Base-by-base conservation (phyloP, 75 land plant genomes). In the Picea glauca region DNA sequence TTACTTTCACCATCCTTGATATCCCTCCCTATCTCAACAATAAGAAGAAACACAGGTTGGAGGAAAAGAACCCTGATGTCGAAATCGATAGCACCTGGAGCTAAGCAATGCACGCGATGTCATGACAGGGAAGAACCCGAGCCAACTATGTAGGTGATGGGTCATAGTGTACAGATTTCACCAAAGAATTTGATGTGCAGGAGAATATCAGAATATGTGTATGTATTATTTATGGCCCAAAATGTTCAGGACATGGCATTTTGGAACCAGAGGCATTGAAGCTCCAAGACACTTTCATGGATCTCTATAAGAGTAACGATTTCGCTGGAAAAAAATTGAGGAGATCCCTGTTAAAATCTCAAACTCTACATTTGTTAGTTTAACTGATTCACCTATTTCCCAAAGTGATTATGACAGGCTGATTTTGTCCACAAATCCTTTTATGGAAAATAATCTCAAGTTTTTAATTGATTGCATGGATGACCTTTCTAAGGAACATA, bases 391-490 rank as follows among this genome's bases (percentile, higher is more conserved):
- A 35, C 94, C 99, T n/a, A 94, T 96, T 56, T 80, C 90, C 26
- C 98, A 95, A 94, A 88, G 93, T 84, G 98, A 94, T 70, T 92
- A 86, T 87, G 99, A 96, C 74, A 88, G 97, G 38, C 84, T 96
- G 30, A 82, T 84, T 26, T 76, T 96, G 73, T 93, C 99, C 31
- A 90, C 93, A 64, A 88, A 84, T 72, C 97, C 99, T 60, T 96
- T 84, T 78, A 83, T 93, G 84, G 99, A 93, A 84, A 92, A 90
- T 83, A 96, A 96, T 78, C 11, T 94, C 77, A 96, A 96, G 78
- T 94, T 96, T 83, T 78, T 96, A 74, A 90, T 90, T 83, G 97
- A 96, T 67, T 96, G 97, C 84, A 96, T 96, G 94, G 99, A 96
- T 83, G 99, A 96, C 83, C 88, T 96, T 58, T 83, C 94, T 58